These are phyloP conservation scores for Clarireedia sp. DNA, from an alignment of 2,329 filamentous ascomycete species.

Conservation along the genomic window DNA sequence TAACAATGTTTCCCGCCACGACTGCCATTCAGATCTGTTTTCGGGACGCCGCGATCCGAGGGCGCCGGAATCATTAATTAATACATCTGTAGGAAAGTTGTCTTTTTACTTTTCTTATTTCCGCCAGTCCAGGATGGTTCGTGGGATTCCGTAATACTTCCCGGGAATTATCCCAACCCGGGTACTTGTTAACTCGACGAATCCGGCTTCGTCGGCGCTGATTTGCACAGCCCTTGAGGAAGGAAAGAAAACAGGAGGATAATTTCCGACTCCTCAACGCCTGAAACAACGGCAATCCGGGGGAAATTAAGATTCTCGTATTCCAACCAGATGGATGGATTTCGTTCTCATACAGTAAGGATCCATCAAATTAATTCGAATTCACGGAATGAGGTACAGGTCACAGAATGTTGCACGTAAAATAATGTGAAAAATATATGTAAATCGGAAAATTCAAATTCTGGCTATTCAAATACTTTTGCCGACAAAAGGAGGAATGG, in stretches of 20 bases:
- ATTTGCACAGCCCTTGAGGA: background rate
- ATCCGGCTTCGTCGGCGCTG: no score
- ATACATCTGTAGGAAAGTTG: no score
- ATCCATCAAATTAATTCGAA: background rate
- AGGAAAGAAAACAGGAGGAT: no score
- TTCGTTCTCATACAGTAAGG: background rate
- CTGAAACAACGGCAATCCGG: background rate
- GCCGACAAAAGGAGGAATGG: constrained; percentile 2
- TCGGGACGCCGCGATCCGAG: no score
- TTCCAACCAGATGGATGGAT: background rate
- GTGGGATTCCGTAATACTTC: no score
- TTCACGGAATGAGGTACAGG: background rate
- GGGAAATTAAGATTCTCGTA: background rate
- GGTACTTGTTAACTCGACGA: no score
- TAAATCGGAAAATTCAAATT: constrained; percentile 1
- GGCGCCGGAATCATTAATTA: no score
- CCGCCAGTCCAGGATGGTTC: no score
- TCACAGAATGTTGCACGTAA: background rate
- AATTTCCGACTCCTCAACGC: background rate
- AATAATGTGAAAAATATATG: background rate
- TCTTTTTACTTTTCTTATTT: no score
- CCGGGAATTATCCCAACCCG: no score
- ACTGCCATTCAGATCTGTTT: no score
- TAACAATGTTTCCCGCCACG: no score
- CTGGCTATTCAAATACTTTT: background rate